A percentile compares a stretch with the other conserved stretches of the same genome.
Evolutionary conservation across 2,329 filamentous ascomycete genomes (phyloP).

Genomic region (Trichothecium sympodiale): DNA sequence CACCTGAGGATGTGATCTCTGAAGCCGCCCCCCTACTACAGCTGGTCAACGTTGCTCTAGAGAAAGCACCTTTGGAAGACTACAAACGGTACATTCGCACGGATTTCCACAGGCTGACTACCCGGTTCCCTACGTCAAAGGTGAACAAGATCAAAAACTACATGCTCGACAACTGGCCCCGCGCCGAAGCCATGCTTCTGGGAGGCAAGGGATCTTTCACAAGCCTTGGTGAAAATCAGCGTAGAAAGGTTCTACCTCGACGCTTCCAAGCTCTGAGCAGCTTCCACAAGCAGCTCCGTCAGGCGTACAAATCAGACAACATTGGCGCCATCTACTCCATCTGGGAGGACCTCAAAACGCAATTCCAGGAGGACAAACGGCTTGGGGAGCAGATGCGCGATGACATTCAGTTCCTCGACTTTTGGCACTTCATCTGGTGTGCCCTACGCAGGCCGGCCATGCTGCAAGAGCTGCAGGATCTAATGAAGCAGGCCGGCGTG

Average conservation of each 20-base stretch:
- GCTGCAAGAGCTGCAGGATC: slow-evolving; percentile 25
- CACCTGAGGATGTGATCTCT: slow-evolving; percentile 5
- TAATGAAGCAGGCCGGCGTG: slow-evolving; percentile 36
- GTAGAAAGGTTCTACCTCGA: neutral
- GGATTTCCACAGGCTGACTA: neutral
- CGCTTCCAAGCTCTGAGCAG: slow-evolving; percentile 2
- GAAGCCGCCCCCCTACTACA: slow-evolving; percentile 18
- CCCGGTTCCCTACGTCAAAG: slow-evolving; percentile 9
- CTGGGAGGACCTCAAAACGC: slow-evolving; percentile 20
- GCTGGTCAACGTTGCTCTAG: slow-evolving; percentile 12
- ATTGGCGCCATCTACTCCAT: slow-evolving; percentile 15
- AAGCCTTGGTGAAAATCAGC: slow-evolving; percentile 10
- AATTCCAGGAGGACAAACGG: slow-evolving; percentile 12
- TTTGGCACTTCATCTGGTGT: slow-evolving; percentile 28
- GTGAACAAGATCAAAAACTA: slow-evolving; percentile 13
- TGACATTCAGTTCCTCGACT: slow-evolving; percentile 25
- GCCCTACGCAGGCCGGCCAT: slow-evolving; percentile 16
- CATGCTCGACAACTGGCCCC: slow-evolving; percentile 17
- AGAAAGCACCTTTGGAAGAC: slow-evolving; percentile 7
- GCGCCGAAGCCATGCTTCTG: slow-evolving; percentile 12
- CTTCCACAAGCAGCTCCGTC: slow-evolving; percentile 17
- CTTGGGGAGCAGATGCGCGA: slow-evolving; percentile 18
- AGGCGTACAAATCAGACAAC: slow-evolving; percentile 18
- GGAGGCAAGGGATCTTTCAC: slow-evolving; percentile 5
- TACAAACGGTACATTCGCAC: too few species aligned